A percentile compares a stretch with the other conserved stretches of the same genome.
Evolutionary conservation across 371 early-diverging fungal genomes (phyloP).

Genomic region (Entomophthora muscae): DNA sequence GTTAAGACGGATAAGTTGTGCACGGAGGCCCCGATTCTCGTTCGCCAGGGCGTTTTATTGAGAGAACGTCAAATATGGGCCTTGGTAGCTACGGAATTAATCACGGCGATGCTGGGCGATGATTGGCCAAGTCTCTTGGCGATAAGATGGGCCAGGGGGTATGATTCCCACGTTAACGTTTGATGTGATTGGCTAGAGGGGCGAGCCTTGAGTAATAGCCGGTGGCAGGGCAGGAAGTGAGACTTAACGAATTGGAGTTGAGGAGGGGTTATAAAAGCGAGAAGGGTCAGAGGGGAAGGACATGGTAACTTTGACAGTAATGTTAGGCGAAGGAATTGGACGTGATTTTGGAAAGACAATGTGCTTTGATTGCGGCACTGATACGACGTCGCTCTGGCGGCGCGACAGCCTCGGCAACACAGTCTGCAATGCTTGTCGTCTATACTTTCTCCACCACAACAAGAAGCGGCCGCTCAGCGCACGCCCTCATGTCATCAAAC

Average conservation of each 20-base stretch:
- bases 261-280: neutral
- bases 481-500: constrained; percentile 3
- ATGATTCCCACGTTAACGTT: neutral
- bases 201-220: neutral
- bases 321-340: neutral
- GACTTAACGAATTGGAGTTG: neutral
- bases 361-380: constrained; percentile 77
- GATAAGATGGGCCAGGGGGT: neutral
- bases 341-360: neutral
- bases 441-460: constrained; percentile 16
- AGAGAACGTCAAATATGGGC: no score
- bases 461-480: neutral
- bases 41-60: no score
- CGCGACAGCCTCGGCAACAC: constrained; percentile 59
- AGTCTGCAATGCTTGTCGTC: constrained; percentile 84
- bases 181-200: neutral
- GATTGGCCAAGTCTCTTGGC: neutral
- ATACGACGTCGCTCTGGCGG: constrained; percentile 82
- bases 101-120: no score
- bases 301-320: neutral
- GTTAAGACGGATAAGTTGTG: no score
- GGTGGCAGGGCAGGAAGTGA: no score
- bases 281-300: neutral
- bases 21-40: no score
- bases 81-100: no score